These are phyloP conservation scores for Sordariomycetes sp. DNA, from an alignment of 2,329 filamentous ascomycete genomes.

Conservation along the genomic window DNA sequence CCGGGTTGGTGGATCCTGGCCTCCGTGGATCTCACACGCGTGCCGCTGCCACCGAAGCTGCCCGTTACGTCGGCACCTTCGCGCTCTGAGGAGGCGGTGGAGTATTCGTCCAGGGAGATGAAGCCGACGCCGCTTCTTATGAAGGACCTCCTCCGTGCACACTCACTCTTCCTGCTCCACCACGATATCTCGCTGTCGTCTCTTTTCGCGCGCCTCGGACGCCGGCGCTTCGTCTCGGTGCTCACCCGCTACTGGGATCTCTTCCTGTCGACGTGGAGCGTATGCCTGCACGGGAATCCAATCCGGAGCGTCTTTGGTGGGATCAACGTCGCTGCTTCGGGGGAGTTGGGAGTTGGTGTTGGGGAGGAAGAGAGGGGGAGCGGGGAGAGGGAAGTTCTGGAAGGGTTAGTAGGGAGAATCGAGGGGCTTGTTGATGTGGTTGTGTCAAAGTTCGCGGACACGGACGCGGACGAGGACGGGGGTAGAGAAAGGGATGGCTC, in stretches of 20 bases:
- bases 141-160: constrained; percentile 71
- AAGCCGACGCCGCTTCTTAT: constrained; percentile 70
- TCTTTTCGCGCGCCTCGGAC: constrained; percentile 54
- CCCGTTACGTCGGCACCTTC: constrained; percentile 28
- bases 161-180: constrained; percentile 77
- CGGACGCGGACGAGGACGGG: constrained; percentile 16
- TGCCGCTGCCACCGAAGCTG: constrained; percentile 48
- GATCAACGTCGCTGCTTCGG: constrained; percentile 79
- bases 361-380: constrained; percentile 94
- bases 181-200: constrained; percentile 66
- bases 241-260: constrained; percentile 74
- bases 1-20: constrained; percentile 91
- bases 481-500: constrained; percentile 10
- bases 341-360: constrained; percentile 86
- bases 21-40: constrained; percentile 69
- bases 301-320: constrained; percentile 68
- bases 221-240: constrained; percentile 59
- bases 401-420: constrained; percentile 70
- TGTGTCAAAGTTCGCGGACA: constrained; percentile 72
- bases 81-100: constrained; percentile 36
- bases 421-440: constrained; percentile 81
- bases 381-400: constrained; percentile 84
- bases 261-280: constrained; percentile 67
- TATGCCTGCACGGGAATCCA: constrained; percentile 84
- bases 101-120: constrained; percentile 86